Percentiles rank a stretch among this genome's conserved stretches.
Evolutionary conservation across 805 yeast genomes (phyloP).

Genomic region (Citeromyces nyonsensis): DNA sequence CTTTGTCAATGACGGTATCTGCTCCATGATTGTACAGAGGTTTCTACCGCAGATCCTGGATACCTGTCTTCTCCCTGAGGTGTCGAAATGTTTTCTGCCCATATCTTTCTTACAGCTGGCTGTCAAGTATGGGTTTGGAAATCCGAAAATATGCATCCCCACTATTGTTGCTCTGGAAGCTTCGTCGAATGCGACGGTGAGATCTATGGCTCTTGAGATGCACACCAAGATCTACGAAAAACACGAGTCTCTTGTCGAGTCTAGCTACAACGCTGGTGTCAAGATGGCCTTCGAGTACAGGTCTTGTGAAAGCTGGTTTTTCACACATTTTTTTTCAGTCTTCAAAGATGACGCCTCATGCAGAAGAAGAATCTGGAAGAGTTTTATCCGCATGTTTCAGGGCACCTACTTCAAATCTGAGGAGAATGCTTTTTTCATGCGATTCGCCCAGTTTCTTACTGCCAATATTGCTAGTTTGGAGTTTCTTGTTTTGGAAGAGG

Average conservation of each 20-base stretch:
- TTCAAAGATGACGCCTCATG: slow-evolving; percentile 22
- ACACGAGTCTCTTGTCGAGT: slow-evolving; percentile 58
- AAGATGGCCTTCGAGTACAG: slow-evolving; percentile 33
- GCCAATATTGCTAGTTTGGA: slow-evolving; percentile 21
- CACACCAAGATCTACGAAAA: slow-evolving; percentile 44
- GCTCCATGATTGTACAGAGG: slow-evolving; percentile 57
- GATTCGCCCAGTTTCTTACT: slow-evolving; percentile 17
- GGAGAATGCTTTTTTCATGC: slow-evolving; percentile 8
- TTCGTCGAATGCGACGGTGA: slow-evolving; percentile 25
- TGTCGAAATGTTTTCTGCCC: slow-evolving; percentile 30
- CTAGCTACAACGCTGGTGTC: slow-evolving; percentile 50
- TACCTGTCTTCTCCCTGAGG: slow-evolving; percentile 29
- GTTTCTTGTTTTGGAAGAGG: slow-evolving; percentile 33
- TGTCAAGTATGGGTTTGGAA: slow-evolving; percentile 53
- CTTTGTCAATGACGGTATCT: slow-evolving; percentile 49
- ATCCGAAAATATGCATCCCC: slow-evolving; percentile 56
- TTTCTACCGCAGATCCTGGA: slow-evolving; percentile 32
- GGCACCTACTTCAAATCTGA: slow-evolving; percentile 6
- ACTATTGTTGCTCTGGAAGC: slow-evolving; percentile 59
- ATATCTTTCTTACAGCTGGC: slow-evolving; percentile 39
- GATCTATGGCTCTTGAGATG: slow-evolving; percentile 30
- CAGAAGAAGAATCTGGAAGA: slow-evolving; percentile 22
- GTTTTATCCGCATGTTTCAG: slow-evolving; percentile 14
- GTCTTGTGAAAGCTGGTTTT: slow-evolving; percentile 15
- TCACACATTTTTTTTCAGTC: slow-evolving; percentile 24